A percentile compares a stretch with the other conserved stretches of the same genome.
phyloP scores from a whole-genome alignment of 441 rosid species.

The Pelargonium cotyledonis region DNA sequence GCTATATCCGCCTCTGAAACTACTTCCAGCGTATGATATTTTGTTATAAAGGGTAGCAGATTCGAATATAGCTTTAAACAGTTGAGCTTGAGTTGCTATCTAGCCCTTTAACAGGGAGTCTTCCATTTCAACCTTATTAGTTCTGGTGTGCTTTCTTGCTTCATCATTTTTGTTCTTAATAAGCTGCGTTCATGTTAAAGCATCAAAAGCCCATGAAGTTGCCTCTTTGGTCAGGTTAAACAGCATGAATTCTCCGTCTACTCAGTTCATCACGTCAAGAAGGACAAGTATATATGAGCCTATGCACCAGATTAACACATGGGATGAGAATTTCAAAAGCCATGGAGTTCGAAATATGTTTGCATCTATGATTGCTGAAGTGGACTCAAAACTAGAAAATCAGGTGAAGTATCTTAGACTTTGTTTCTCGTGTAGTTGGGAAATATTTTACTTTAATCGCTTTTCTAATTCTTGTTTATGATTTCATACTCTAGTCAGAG shows the following conservation, averaged over 20 bases:
- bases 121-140: conserved; percentile 11
- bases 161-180: background rate
- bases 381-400: conserved; percentile 49
- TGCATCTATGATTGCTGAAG: conserved; percentile 43
- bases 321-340: conserved; percentile 69
- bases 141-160: conserved; percentile 14
- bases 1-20: background rate
- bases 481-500: conserved; percentile 56
- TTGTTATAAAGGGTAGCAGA: background rate
- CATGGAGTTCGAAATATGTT: conserved; percentile 45
- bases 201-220: conserved; percentile 26
- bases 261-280: conserved; percentile 69
- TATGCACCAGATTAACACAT: conserved; percentile 65
- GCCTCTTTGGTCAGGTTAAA: conserved; percentile 25
- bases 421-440: conserved; percentile 14
- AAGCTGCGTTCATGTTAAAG: background rate
- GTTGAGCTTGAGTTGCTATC: background rate
- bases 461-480: conserved; percentile 19
- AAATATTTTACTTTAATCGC: conserved; percentile 13
- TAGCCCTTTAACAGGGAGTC: background rate
- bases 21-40: conserved; percentile 1
- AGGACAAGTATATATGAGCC: conserved; percentile 70
- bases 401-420: conserved; percentile 38
- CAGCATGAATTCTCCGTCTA: conserved; percentile 68
- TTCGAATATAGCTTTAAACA: background rate